Base-by-base conservation (phyloP, 2,329 filamentous ascomycete species). In the Tolypocladium capitatum region DNA sequence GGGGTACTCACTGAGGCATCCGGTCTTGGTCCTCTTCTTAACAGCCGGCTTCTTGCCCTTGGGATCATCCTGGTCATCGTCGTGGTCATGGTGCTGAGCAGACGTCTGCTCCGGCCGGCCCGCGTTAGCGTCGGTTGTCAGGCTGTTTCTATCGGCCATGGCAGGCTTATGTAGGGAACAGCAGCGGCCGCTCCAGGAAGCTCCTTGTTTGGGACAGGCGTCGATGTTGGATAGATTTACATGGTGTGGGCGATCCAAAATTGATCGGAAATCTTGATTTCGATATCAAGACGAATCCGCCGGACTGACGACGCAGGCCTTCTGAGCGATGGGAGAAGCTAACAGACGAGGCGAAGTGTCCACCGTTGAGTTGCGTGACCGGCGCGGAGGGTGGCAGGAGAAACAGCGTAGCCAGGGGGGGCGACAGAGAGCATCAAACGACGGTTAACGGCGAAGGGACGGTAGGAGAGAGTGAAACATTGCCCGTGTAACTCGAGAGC, bases 21-120 rank as follows among this genome's bases (percentile, higher is more conserved):
- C 90, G 2, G 90, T 95, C 69, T 96, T 96, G 46, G 90, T 95
- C 58, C 90, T 75, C 63, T 83, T 87, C 56, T 78, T 76, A 21
- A 69, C 64, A 18, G 71, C 63, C 3, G 66, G 56, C 56, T 73
- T 77, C 55, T 73, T 76, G 21, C 64, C 60, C 46, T 64, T 65
- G n/a, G 61, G 56, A 43, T 72, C 69, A 11, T 69, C 69, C 27
- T 66, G 63, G 13, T 63, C 64, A 46, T 62, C 65, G 30, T 60
- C 52, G 53, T 62, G 49, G 30, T 60, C 52, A 53, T 62, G 49
- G 60, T 61, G 63, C 27, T 62, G 60, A 5, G 61, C 53, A 31
- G 65, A 57, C 35, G 59, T 55, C 16, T 56, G 55, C 48, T 63
- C 63, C 34, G 62, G 48, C 44, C 56, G 48, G 33, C 47, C 30